These are phyloP conservation scores for Trichoderma orchidacearum DNA, from an alignment of 495 filamentous ascomycete species.

Conservation along the genomic window DNA sequence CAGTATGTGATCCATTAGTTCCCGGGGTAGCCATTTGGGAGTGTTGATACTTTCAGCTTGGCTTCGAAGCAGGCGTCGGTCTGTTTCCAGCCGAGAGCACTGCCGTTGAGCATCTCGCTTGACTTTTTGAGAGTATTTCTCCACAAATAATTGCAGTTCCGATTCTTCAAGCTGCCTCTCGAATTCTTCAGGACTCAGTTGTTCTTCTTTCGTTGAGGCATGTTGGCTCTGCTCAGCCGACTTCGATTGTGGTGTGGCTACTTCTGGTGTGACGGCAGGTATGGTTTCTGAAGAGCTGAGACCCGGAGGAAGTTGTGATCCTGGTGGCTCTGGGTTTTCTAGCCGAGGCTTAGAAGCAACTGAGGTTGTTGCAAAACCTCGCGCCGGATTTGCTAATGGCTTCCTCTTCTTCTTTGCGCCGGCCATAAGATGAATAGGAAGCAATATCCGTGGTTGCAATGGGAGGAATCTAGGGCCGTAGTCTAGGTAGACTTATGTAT, in stretches of 20 bases:
- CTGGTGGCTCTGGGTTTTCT: conserved; percentile 23
- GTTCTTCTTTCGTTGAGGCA: conserved; percentile 32
- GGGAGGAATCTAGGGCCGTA: background rate
- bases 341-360: conserved; percentile 58
- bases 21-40: conserved; percentile 63
- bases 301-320: conserved; percentile 4
- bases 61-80: conserved; percentile 59
- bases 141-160: conserved; percentile 68
- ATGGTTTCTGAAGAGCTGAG: conserved; percentile 4
- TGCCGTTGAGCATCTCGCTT: conserved; percentile 54
- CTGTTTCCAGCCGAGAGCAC: conserved; percentile 59
- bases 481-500: too few species aligned
- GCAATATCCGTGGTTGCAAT: background rate
- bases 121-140: conserved; percentile 62
- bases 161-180: conserved; percentile 70
- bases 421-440: conserved; percentile 35
- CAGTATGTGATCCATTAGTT: conserved; percentile 64
- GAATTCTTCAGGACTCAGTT: conserved; percentile 67
- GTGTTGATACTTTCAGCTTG: conserved; percentile 58
- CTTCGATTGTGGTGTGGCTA: conserved; percentile 3
- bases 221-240: background rate
- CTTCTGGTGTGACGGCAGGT: conserved; percentile 20
- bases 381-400: conserved; percentile 63
- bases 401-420: conserved; percentile 87
- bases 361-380: conserved; percentile 88